Percentiles rank a stretch among this genome's conserved stretches.
Evolutionary conservation across 2,329 filamentous ascomycete genomes (phyloP).

Genomic region (Cladobotryum protrusum): DNA sequence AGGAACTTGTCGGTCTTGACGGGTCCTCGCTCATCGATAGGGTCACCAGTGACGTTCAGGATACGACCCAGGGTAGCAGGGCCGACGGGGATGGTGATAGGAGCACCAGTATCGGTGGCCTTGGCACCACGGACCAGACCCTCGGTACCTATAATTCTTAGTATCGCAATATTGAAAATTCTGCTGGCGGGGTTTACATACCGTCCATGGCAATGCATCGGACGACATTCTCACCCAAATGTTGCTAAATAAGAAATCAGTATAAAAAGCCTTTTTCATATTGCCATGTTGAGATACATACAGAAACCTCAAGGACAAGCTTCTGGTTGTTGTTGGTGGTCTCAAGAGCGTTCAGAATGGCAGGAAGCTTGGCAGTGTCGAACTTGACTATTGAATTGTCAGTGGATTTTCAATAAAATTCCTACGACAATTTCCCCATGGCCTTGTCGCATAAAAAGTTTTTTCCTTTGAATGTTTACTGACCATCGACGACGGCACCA

Average conservation of each 20-base stretch:
- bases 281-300: constrained; percentile 43
- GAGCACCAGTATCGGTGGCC: constrained; percentile 81
- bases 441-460: not conserved
- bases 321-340: constrained; percentile 89
- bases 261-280: constrained; percentile 9
- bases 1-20: constrained; percentile 85
- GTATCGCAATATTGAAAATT: constrained; percentile 15
- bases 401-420: constrained; percentile 13
- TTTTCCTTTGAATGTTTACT: constrained; percentile 35
- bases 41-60: constrained; percentile 99
- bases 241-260: constrained; percentile 66
- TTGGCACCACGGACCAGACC: constrained; percentile 92
- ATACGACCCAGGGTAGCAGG: constrained; percentile 93
- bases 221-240: constrained; percentile 98
- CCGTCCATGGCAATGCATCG: constrained; percentile 99
- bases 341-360: constrained; percentile 95
- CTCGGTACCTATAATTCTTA: constrained; percentile 71
- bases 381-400: constrained; percentile 73
- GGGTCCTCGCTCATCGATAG: constrained; percentile 98
- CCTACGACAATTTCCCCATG: not conserved
- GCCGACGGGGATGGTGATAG: constrained; percentile 96
- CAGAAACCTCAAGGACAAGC: constrained; percentile 92
- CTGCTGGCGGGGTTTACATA: constrained; percentile 42
- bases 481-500: constrained; percentile 98
- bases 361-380: constrained; percentile 83